These are phyloP conservation scores for Cytospora piceae DNA, from an alignment of 2,329 filamentous ascomycete species.

Conservation along the genomic window DNA sequence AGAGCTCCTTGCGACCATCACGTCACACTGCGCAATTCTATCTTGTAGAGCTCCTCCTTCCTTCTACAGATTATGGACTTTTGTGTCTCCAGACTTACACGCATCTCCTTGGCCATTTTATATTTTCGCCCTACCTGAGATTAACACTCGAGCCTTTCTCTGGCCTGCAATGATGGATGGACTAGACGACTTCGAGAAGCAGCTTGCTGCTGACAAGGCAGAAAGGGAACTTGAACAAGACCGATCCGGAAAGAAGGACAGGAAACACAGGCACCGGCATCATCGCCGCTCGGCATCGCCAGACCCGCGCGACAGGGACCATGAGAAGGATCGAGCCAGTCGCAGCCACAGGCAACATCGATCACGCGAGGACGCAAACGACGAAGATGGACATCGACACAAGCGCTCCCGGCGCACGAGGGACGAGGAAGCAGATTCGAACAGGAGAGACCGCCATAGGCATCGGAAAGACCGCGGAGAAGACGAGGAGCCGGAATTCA, in stretches of 20 bases:
- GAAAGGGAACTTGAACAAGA: constrained; percentile 38
- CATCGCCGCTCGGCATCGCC: constrained; percentile 37
- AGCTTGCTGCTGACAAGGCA: constrained; percentile 43
- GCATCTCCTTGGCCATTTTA: background rate
- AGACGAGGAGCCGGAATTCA: constrained; percentile 41
- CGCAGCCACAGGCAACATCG: constrained; percentile 41
- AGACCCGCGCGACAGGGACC: constrained; percentile 38
- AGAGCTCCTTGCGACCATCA: constrained; percentile 9
- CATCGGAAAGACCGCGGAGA: constrained; percentile 35
- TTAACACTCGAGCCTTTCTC: background rate
- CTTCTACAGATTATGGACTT: background rate
- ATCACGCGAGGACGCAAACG: constrained; percentile 52
- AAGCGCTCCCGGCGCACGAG: constrained; percentile 46
- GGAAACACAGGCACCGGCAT: constrained; percentile 38
- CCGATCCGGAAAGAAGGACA: constrained; percentile 36
- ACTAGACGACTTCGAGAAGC: constrained; percentile 44
- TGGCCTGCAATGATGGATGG: constrained; percentile 34
- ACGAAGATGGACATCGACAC: constrained; percentile 36
- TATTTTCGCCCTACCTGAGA: background rate
- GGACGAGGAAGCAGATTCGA: constrained; percentile 46
- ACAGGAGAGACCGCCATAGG: constrained; percentile 35
- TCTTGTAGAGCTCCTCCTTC: background rate
- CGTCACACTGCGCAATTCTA: constrained; percentile 7
- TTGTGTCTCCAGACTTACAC: background rate
- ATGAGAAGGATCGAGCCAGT: constrained; percentile 39